phyloP scores from a whole-genome alignment of 2,329 filamentous ascomycete species.

The Rugonectria rugulosa region DNA sequence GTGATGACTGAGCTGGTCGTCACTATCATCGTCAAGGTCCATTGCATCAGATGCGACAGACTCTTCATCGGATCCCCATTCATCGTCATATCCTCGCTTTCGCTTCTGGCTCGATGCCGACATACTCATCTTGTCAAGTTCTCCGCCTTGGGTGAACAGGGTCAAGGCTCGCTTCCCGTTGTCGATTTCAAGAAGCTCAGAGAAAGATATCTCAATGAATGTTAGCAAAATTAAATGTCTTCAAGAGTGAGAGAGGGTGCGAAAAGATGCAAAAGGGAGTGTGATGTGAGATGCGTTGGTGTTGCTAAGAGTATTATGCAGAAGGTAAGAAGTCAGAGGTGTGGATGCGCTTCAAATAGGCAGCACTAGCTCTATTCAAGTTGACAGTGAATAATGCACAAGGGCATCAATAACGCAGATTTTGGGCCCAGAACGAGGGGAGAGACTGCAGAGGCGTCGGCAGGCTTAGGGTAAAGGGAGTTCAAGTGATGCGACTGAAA shows the following conservation, averaged over 20 bases:
- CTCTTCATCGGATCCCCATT: constrained; percentile 39
- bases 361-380: constrained; percentile 9
- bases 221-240: constrained; percentile 26
- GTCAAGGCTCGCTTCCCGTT: constrained; percentile 44
- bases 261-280: not conserved
- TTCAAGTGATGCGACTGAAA: not conserved
- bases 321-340: constrained; percentile 16
- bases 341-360: not conserved
- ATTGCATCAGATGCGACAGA: constrained; percentile 37
- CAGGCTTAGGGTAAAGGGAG: not conserved
- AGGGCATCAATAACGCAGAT: not conserved
- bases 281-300: not conserved
- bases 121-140: constrained; percentile 26
- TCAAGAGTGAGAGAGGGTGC: not conserved
- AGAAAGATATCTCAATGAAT: constrained; percentile 39
- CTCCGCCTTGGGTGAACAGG: constrained; percentile 27
- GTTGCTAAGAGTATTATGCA: constrained; percentile 3
- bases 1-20: constrained; percentile 18
- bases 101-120: constrained; percentile 39
- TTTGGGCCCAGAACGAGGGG: not conserved
- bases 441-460: not conserved
- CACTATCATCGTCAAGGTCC: constrained; percentile 38
- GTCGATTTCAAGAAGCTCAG: constrained; percentile 41
- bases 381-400: constrained; percentile 32
- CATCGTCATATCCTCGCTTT: constrained; percentile 39